These are phyloP conservation scores for Fusarium pseudonygamai DNA, from an alignment of 2,329 filamentous ascomycete species.

Conservation along the genomic window DNA sequence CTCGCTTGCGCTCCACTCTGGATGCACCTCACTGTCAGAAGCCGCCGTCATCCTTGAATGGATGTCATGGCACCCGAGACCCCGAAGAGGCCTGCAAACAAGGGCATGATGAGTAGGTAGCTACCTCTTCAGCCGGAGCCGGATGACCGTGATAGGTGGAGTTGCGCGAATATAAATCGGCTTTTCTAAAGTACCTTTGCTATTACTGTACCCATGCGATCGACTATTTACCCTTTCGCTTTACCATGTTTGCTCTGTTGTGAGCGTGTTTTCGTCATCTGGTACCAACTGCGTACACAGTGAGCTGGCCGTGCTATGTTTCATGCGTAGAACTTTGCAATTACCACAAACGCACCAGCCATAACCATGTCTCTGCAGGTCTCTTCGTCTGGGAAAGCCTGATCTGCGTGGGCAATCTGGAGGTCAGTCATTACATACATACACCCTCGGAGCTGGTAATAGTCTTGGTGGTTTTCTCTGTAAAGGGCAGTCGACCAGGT, in stretches of 20 bases:
- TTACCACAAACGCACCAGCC: background rate
- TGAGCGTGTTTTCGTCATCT: background rate
- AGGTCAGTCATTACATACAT: background rate
- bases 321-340: background rate
- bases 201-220: constrained; percentile 25
- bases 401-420: constrained; percentile 5
- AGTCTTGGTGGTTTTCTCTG: background rate
- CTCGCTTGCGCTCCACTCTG: background rate
- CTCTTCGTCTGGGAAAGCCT: constrained; percentile 7
- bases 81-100: constrained; percentile 5
- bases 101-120: background rate
- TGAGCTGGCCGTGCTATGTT: background rate
- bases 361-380: constrained; percentile 2
- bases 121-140: constrained; percentile 19
- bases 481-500: background rate
- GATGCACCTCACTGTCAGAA: constrained; percentile 6
- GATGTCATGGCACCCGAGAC: constrained; percentile 11
- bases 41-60: constrained; percentile 20
- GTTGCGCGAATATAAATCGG: constrained; percentile 51
- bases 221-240: background rate
- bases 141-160: constrained; percentile 43
- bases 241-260: background rate
- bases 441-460: background rate
- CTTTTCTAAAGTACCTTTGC: constrained; percentile 19
- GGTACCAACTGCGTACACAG: background rate